Base-by-base conservation (phyloP, 1,139 yeast species). In the Blastobotrys malaysiensis region DNA sequence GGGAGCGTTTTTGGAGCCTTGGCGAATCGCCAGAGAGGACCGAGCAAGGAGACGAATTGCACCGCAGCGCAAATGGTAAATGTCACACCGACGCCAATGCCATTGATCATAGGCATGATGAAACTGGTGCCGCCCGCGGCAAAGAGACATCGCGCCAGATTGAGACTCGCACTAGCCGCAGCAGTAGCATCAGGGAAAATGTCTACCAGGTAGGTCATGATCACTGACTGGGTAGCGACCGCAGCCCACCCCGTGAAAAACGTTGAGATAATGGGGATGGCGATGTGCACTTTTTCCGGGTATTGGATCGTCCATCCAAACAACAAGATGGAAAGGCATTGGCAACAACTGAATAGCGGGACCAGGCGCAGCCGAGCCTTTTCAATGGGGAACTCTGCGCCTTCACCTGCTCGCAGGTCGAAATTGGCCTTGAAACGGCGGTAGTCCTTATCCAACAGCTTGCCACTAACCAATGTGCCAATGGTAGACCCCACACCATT, bases 251-350 rank as follows among this genome's bases (percentile, higher is more conserved):
- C 76, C 0, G 79, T 44, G 22, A 66, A 52, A 46, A 79, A 83
- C n/a, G 82, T 71, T 51, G 77, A 73, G 1, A 85, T 73, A 7
- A 86, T 65, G 1, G 86, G 78, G 0, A 79, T 78, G 0, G 83
- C 79, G 19, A 83, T 66, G 46, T 73, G 73, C 0, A 75, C 77
- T n/a, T n/a, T n/a, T n/a, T n/a, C n/a, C 13, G 72, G 65, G 18
- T 73, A 63, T 39, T 78, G 72, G 5, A 86, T 58, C 52, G 84
- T 76, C 93, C 95, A 86, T 0, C 90, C 93, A 69, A 79, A 86
- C 0, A 79, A 68, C 1, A 81, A 57, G 2, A 77, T 67, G 0
- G 80, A 75, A 5, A 66, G 62, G 39, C 22, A 65, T 6, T 21
- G 75, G 58, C 53, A 21, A 5, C 52, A 49, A 4, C 66, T 56